Conservation (phyloP, 129 eudicot genomes). For the Flaveria trinervia region DNA sequence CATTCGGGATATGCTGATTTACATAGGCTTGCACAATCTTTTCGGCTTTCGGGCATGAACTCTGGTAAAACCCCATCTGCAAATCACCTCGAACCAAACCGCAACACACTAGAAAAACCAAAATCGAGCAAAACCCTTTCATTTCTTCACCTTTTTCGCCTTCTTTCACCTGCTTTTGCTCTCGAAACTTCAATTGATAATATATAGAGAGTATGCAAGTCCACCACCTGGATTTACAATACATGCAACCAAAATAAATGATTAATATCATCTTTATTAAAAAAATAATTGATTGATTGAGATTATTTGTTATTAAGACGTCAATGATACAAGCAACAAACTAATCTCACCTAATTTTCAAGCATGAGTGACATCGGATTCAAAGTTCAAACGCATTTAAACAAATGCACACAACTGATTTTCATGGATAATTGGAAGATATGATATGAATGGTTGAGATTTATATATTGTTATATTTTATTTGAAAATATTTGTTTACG, state of each 20-base stretch:
- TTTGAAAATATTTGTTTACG: neutral
- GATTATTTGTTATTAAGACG: neutral
- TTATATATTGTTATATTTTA: neutral
- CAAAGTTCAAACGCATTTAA: neutral
- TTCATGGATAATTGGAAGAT: conserved; percentile 17
- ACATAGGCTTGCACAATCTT: conserved; percentile 62
- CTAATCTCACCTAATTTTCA: conserved; percentile 17
- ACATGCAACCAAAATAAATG: neutral
- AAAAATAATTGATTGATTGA: neutral
- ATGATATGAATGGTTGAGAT: neutral
- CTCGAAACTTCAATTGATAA: neutral
- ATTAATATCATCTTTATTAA: neutral
- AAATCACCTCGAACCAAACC: conserved; percentile 44
- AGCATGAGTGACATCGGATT: conserved; percentile 15
- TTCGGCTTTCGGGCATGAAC: conserved; percentile 73
- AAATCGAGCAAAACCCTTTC: conserved; percentile 32
- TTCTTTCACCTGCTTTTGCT: neutral
- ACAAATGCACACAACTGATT: conserved; percentile 7
- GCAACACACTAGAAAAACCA: conserved; percentile 37
- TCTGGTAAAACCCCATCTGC: conserved; percentile 43
- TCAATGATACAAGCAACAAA: neutral
- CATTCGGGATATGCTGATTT: conserved; percentile 64
- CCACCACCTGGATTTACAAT: conserved; percentile 5
- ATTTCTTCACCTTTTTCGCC: conserved; percentile 2
- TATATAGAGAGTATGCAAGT: conserved; percentile 11